Base-by-base conservation (phyloP, 768 basidiomycete species). In the Cystofilobasidium macerans region DNA sequence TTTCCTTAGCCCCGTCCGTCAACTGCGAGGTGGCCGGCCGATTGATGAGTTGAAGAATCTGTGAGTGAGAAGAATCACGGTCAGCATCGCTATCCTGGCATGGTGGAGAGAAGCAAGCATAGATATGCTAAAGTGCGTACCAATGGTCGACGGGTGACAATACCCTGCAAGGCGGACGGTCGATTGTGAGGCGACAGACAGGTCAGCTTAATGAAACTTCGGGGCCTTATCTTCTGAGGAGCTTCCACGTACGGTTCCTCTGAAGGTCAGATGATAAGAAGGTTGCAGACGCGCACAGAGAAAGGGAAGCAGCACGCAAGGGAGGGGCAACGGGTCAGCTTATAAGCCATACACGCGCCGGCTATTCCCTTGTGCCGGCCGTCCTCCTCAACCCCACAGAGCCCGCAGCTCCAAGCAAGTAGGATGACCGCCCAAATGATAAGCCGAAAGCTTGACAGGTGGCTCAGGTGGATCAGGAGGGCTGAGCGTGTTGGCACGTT, bases 41-140 rank as follows among this genome's bases (percentile, higher is more conserved):
- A 77, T 98, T 84, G 75, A 97, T 93, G 53, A 99, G 84, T 85
- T 98, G 95, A 26, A 99, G 81, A 60, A 94, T 85, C 88, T 89
- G 69, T 51, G 26, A 33, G 24, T 45, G 7, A 13, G n/a, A 16
- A 18, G n/a, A n/a, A 16, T 30, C 16, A n/a, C 12, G 24, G 47
- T 54, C 38, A 56, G 57, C 24, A 20, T 3, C 14, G 14, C 38
- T 40, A 61, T 61, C 61, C 38, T 62, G 61, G 43, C n/a, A n/a
- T 57, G 63, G 35, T 45, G 32, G 28, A 28, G 36, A 4, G 42
- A 51, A 33, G 43, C 33, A 45, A 22, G 14, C 22, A 18, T 5
- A 45, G 36, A 54, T 24, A 30, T 36, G 32, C 24, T 26, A 4
- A 24, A 42, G 7, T 42, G 9, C 22, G 59, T 28, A 94, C 93